These are phyloP conservation scores for Parsonsia alboflavescens DNA, from an alignment of 257 asterid species.

Conservation along the genomic window DNA sequence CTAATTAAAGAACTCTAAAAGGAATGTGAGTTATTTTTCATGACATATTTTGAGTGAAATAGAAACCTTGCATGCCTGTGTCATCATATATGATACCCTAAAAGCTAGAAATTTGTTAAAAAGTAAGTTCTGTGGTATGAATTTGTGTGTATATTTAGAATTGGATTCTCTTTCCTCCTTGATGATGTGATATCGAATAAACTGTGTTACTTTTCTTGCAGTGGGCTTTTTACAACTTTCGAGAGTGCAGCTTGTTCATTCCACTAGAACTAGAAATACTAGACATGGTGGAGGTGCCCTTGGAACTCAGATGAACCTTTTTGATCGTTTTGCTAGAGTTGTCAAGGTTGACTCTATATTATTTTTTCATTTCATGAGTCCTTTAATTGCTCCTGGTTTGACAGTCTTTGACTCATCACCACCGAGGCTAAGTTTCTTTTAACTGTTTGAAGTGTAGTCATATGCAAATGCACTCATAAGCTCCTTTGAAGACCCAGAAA, in stretches of 20 bases:
- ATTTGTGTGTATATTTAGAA: background rate
- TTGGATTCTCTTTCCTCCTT: background rate
- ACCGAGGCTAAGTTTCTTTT: conserved; percentile 10
- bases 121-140: background rate
- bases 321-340: conserved; percentile 94
- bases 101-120: background rate
- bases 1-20: background rate
- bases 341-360: conserved; percentile 56
- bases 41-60: background rate
- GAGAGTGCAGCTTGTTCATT: conserved; percentile 43
- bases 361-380: conserved; percentile 3
- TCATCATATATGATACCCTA: background rate
- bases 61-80: background rate
- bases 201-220: conserved; percentile 24
- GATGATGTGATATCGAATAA: conserved; percentile 8
- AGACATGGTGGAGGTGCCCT: conserved; percentile 66
- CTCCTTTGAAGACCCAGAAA: conserved; percentile 93
- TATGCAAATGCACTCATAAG: conserved; percentile 88
- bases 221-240: conserved; percentile 54
- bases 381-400: conserved; percentile 11
- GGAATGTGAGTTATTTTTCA: background rate
- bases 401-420: conserved; percentile 20
- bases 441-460: conserved; percentile 38
- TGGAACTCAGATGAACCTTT: conserved; percentile 76
- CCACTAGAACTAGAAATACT: conserved; percentile 39